Base-by-base conservation (phyloP, 305 asterid genomes). In the Fraxinus platypoda region DNA sequence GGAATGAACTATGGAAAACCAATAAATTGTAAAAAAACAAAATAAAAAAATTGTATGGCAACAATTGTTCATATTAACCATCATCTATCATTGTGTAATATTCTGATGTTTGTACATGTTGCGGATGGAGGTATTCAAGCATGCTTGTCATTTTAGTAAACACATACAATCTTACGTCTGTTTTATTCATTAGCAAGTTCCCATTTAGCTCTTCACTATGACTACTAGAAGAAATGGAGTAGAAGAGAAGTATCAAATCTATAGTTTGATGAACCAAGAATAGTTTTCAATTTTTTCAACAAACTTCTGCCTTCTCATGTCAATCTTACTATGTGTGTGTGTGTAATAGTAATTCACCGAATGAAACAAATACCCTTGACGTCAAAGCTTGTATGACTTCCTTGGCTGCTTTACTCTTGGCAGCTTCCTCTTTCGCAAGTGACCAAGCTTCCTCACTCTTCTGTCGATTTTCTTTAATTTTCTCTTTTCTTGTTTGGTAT, bases 361-460 rank as follows among this genome's bases (percentile, higher is more conserved):
- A 52, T 23, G 33, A 73, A 21, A 34, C 23, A 21, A n/a, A n/a
- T 81, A 89, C 92, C 90, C 90, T 86, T 59, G 89, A 77, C 41
- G 90, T 86, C 75, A 89, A 81, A 71, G 83, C 89, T 87, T 84
- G 85, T 52, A 89, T 87, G 33, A 85, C 88, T 83, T 87, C 92
- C 83, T 87, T 89, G 21, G 92, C 88, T 76, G 89, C 92, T 84
- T 87, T 87, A 81, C 84, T 83, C 84, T 87, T 87, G 80, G 81
- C 78, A 49, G 88, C 91, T 89, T 89, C 91, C 82, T 81, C 92
- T 79, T 84, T 87, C 9, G 92, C 92, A 49, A 89, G 77, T 38
- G 85, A 77, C 92, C 92, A 87, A 9, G 87, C 88, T 70, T 87
- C 90, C 83, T 84, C 84, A 26, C 82, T 66, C 82, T 88, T 87